These are phyloP conservation scores for Aspergillus persii DNA, from an alignment of 2,329 filamentous ascomycete genomes.

Conservation along the genomic window DNA sequence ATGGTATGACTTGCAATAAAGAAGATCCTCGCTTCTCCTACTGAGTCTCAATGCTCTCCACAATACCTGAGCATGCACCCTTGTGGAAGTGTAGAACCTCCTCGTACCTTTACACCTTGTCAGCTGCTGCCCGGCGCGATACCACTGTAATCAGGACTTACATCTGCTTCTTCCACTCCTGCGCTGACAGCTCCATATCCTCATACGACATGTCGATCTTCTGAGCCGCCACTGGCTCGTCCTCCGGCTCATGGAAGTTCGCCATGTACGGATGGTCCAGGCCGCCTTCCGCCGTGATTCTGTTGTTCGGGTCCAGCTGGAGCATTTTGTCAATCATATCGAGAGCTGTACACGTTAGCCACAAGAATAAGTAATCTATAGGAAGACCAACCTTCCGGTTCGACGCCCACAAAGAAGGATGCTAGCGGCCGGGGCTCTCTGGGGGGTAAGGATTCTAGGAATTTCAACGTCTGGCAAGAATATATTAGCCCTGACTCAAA, in stretches of 20 bases:
- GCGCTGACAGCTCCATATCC: neutral
- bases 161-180: neutral
- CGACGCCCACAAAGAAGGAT: neutral
- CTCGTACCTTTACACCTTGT: neutral
- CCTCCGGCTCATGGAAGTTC: neutral
- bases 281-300: neutral
- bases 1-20: neutral
- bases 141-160: neutral
- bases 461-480: neutral
- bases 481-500: too few species aligned
- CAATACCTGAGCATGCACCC: neutral
- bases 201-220: neutral
- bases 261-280: neutral
- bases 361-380: too few species aligned
- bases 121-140: too few species aligned
- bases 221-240: neutral
- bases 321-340: neutral
- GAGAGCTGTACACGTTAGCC: neutral
- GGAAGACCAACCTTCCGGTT: neutral
- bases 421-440: neutral
- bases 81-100: neutral
- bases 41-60: neutral
- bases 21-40: neutral
- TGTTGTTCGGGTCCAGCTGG: neutral
- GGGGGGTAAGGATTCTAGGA: neutral